These are phyloP conservation scores for Zasmidium citrigriseum DNA, from an alignment of 2,329 filamentous ascomycete species.

Conservation along the genomic window DNA sequence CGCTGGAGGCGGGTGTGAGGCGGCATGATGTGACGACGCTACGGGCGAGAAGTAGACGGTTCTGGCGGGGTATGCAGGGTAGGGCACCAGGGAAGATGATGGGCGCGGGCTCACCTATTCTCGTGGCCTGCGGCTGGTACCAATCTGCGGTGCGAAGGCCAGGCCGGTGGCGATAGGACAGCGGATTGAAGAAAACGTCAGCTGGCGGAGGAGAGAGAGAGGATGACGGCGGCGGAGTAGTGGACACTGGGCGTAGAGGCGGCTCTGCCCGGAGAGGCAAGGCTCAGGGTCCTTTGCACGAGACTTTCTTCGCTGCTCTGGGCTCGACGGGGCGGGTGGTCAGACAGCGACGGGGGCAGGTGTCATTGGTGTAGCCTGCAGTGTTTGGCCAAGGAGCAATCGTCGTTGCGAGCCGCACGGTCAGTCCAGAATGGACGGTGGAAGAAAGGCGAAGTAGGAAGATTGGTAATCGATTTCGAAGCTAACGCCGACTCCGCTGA, in stretches of 20 bases:
- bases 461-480: constrained; percentile 1
- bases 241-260: not conserved
- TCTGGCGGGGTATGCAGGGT: constrained; percentile 7
- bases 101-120: constrained; percentile 2
- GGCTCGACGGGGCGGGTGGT: not conserved
- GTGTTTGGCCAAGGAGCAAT: not conserved
- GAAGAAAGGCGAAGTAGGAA: not conserved
- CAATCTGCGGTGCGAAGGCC: not conserved
- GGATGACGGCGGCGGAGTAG: constrained; percentile 2
- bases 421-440: not conserved
- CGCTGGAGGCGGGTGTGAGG: not conserved
- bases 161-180: not conserved
- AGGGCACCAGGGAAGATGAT: not conserved
- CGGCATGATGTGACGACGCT: constrained; percentile 6
- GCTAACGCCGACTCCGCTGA: constrained; percentile 1
- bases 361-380: not conserved
- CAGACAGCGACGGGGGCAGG: not conserved
- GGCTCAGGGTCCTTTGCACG: constrained; percentile 2
- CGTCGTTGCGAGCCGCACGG: not conserved
- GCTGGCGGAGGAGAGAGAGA: not conserved
- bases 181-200: not conserved
- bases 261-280: not conserved
- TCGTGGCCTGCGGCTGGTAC: not conserved
- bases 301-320: too few relatives aligned
- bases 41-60: not conserved